Conservation (phyloP, 768 basidiomycete genomes). For the Leccinum pellstonianum region DNA sequence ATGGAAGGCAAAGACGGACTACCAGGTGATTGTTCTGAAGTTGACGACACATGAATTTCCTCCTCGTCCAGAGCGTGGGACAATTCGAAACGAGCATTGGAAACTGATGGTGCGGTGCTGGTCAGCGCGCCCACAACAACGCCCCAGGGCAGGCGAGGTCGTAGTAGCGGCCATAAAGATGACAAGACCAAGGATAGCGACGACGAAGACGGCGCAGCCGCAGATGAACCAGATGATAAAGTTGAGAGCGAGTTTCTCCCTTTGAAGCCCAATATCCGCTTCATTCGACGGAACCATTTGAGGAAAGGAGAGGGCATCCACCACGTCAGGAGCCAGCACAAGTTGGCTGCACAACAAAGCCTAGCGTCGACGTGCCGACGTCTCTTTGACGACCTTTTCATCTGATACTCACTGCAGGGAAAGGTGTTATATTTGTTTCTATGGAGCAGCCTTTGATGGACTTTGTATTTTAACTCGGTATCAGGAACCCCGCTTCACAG, state of each 20-base stretch:
- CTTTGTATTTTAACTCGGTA: not conserved
- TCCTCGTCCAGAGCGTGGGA: no score
- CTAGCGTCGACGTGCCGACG: slow-evolving; percentile 81
- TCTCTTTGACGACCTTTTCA: slow-evolving; percentile 74
- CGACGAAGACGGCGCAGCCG: slow-evolving; percentile 86
- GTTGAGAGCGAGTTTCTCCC: slow-evolving; percentile 95
- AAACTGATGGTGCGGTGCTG: no score
- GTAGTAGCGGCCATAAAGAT: slow-evolving; percentile 59
- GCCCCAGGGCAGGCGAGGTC: no score
- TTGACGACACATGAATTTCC: no score
- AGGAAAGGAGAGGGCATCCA: slow-evolving; percentile 37
- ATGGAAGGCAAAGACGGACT: slow-evolving; percentile 1
- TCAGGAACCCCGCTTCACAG: not conserved
- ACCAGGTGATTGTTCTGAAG: not conserved
- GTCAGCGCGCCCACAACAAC: no score
- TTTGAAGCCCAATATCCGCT: slow-evolving; percentile 85
- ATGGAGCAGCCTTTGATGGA: not conserved
- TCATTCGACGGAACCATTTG: slow-evolving; percentile 72
- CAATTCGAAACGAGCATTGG: no score
- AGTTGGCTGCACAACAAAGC: slow-evolving; percentile 56
- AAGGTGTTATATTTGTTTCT: not conserved
- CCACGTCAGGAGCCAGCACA: slow-evolving; percentile 77
- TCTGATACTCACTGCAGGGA: not conserved
- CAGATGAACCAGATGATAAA: slow-evolving; percentile 95
- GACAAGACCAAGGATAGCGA: slow-evolving; percentile 79